Percentiles rank a stretch among this genome's conserved stretches.
These are phyloP conservation scores for Ballota nigra DNA, from an alignment of 257 asterid genomes.

Conservation along the genomic window DNA sequence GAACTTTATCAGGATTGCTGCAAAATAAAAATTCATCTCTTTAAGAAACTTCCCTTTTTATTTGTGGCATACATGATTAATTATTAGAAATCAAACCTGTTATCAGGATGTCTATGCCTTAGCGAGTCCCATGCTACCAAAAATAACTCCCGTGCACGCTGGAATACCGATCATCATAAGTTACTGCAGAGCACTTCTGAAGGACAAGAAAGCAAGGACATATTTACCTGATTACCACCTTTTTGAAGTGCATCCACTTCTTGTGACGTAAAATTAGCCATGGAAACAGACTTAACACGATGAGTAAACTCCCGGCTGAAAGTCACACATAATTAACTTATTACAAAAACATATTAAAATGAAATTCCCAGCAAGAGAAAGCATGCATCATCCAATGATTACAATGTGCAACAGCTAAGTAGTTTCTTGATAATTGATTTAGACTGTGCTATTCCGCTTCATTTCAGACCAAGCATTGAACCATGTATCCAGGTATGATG, in stretches of 20 bases:
- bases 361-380: neutral
- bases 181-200: neutral
- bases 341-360: conserved; percentile 17
- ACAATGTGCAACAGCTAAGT: neutral
- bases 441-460: neutral
- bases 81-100: conserved; percentile 46
- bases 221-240: conserved; percentile 88
- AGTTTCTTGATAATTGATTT: neutral
- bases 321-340: conserved; percentile 22
- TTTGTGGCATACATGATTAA: neutral
- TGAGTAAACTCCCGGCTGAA: conserved; percentile 96
- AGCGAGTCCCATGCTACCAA: conserved; percentile 73
- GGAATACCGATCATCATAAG: conserved; percentile 27
- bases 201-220: neutral
- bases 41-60: neutral
- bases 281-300: conserved; percentile 94
- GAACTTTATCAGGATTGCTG: conserved; percentile 75
- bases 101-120: conserved; percentile 66
- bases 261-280: conserved; percentile 83
- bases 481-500: conserved; percentile 4
- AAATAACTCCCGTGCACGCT: conserved; percentile 86
- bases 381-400: neutral
- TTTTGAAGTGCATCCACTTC: conserved; percentile 91
- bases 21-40: conserved; percentile 21
- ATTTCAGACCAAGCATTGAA: neutral